Percentiles rank a stretch among this genome's conserved stretches.
These are phyloP conservation scores for Exophiala mesophila DNA, from an alignment of 2,329 filamentous ascomycete species.

Conservation along the genomic window DNA sequence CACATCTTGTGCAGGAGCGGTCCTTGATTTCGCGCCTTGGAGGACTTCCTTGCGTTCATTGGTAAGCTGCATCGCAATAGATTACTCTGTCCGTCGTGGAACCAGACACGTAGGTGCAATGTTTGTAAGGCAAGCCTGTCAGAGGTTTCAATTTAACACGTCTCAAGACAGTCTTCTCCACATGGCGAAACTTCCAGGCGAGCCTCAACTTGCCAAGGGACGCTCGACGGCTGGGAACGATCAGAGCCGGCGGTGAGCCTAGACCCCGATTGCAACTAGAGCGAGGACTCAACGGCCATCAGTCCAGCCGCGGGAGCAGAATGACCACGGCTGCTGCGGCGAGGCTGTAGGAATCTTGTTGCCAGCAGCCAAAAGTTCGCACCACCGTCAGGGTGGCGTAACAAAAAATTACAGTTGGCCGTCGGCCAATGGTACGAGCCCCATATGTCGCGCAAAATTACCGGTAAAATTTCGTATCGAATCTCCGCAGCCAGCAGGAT, in stretches of 20 bases:
- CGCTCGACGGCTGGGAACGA: slow-evolving; percentile 2
- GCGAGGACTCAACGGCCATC: slow-evolving; percentile 3
- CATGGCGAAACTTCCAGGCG: neutral
- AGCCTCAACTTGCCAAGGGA: neutral
- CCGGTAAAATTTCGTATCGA: slow-evolving; percentile 5
- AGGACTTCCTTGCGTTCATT: slow-evolving; percentile 7
- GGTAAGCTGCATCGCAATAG: slow-evolving; percentile 4
- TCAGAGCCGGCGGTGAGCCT: slow-evolving; percentile 7
- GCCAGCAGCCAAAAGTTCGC: slow-evolving; percentile 4
- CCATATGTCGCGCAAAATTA: neutral
- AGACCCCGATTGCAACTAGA: too few relatives aligned
- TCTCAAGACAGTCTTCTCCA: slow-evolving; percentile 1
- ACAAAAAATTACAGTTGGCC: slow-evolving; percentile 8
- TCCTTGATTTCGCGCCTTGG: slow-evolving; percentile 1
- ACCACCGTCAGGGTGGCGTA: neutral
- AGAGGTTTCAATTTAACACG: slow-evolving; percentile 1
- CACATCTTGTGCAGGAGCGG: slow-evolving; percentile 2
- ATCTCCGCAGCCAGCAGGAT: neutral
- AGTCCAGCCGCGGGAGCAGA: neutral
- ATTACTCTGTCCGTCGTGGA: slow-evolving; percentile 3
- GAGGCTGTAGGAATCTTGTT: neutral
- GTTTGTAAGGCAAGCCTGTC: neutral
- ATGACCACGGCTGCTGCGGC: neutral
- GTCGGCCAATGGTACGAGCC: slow-evolving; percentile 6
- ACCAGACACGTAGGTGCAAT: neutral